phyloP scores from a whole-genome alignment of 2,329 filamentous ascomycete genomes.

The Clonostachys rosea region DNA sequence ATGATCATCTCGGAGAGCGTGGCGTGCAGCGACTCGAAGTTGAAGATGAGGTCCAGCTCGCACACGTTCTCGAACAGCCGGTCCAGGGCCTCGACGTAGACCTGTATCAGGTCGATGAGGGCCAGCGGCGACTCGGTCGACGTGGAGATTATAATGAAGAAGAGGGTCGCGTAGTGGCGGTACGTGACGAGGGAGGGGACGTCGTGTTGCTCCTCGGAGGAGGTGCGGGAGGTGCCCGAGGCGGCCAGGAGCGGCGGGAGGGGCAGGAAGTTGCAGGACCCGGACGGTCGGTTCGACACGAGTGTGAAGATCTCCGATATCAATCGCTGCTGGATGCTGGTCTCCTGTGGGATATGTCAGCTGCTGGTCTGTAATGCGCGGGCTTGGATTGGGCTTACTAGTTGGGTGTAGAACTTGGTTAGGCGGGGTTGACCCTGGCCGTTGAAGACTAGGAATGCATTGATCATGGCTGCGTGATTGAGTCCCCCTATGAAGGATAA shows the following conservation, averaged over 20 bases:
- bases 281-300: slow-evolving; percentile 84
- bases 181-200: slow-evolving; percentile 95
- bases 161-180: slow-evolving; percentile 95
- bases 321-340: slow-evolving; percentile 91
- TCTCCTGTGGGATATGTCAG: slow-evolving; percentile 60
- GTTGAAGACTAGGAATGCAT: slow-evolving; percentile 97
- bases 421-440: slow-evolving; percentile 94
- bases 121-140: slow-evolving; percentile 94
- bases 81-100: slow-evolving; percentile 94
- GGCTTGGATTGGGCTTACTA: slow-evolving; percentile 46
- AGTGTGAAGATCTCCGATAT: slow-evolving; percentile 97
- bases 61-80: slow-evolving; percentile 97
- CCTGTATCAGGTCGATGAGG: slow-evolving; percentile 93
- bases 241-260: slow-evolving; percentile 61
- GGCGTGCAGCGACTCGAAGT: slow-evolving; percentile 94
- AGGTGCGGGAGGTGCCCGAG: slow-evolving; percentile 59
- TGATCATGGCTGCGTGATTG: slow-evolving; percentile 68
- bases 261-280: slow-evolving; percentile 95
- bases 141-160: slow-evolving; percentile 97
- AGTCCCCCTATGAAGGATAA: too few relatives aligned
- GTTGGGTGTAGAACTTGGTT: slow-evolving; percentile 98
- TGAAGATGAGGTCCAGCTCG: slow-evolving; percentile 97
- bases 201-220: slow-evolving; percentile 71
- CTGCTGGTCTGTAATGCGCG: slow-evolving; percentile 1
- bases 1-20: slow-evolving; percentile 92